phyloP scores from a whole-genome alignment of 441 rosid species.

The Gossypium trilobum region DNA sequence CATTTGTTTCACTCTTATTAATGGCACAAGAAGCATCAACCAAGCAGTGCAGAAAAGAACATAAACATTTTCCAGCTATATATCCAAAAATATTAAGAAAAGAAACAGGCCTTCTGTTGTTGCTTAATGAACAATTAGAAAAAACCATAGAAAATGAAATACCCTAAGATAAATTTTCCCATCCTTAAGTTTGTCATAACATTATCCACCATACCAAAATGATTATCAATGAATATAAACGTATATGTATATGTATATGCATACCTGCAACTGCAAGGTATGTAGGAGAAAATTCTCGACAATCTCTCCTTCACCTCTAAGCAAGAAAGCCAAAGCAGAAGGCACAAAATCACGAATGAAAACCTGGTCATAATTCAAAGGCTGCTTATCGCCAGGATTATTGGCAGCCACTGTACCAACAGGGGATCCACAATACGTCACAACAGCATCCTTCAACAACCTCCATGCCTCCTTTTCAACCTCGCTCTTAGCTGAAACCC shows the following conservation, averaged over 20 bases:
- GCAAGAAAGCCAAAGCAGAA: too few relatives aligned
- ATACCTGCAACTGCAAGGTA: constrained; percentile 80
- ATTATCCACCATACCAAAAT: neutral
- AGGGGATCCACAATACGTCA: constrained; percentile 64
- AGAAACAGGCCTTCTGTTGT: too few relatives aligned
- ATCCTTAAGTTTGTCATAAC: too few relatives aligned
- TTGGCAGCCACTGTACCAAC: constrained; percentile 61
- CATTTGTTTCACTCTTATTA: neutral
- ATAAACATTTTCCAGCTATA: neutral
- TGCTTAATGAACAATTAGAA: too few relatives aligned
- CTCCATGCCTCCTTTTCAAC: constrained; percentile 75
- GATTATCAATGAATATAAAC: too few relatives aligned
- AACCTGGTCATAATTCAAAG: too few relatives aligned
- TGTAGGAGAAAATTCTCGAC: constrained; percentile 85
- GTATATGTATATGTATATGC: too few relatives aligned
- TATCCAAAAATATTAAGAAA: too few relatives aligned
- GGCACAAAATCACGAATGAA: too few relatives aligned
- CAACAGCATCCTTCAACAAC: constrained; percentile 62
- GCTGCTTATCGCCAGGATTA: too few relatives aligned
- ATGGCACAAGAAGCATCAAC: neutral
- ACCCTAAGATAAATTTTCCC: too few relatives aligned
- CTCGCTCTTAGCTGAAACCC: constrained; percentile 25
- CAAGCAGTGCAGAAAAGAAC: neutral
- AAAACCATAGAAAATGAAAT: too few relatives aligned
- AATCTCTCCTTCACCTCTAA: constrained; percentile 39